These are phyloP conservation scores for Naganishia sp. DNA, from an alignment of 1,284 basidiomycete genomes.

Conservation along the genomic window DNA sequence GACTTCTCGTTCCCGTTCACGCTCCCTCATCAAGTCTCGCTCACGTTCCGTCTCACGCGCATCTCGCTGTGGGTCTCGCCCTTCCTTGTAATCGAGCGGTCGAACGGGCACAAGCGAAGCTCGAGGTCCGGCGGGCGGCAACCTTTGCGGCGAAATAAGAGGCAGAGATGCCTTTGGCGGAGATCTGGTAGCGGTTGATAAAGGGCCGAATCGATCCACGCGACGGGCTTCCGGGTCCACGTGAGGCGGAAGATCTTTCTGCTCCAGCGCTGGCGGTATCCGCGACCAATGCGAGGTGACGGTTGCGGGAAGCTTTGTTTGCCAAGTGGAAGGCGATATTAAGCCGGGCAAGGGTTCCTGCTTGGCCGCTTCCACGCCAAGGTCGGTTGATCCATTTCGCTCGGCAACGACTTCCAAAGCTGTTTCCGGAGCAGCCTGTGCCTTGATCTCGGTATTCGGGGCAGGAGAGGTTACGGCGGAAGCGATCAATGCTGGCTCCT, in stretches of 20 bases:
- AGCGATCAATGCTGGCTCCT: no score
- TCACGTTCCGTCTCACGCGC: constrained; percentile 53
- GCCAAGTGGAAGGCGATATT: constrained; percentile 8
- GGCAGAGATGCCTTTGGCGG: not conserved
- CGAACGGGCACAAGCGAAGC: constrained; percentile 16
- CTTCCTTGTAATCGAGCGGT: constrained; percentile 1
- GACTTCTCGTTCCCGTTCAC: constrained; percentile 58
- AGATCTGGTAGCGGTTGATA: not conserved
- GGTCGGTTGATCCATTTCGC: not conserved
- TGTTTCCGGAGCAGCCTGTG: not conserved
- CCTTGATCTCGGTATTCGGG: no score
- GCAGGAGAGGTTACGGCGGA: no score
- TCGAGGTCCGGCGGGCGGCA: constrained; percentile 28
- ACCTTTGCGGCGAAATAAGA: constrained; percentile 15
- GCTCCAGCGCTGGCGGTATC: constrained; percentile 28
- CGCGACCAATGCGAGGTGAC: constrained; percentile 13
- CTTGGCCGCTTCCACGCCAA: not conserved
- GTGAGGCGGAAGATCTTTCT: constrained; percentile 29
- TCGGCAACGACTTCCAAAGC: not conserved
- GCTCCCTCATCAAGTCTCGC: constrained; percentile 50
- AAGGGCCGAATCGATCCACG: constrained; percentile 9
- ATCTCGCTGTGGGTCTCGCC: constrained; percentile 2
- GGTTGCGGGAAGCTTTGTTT: not conserved
- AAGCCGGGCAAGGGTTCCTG: not conserved
- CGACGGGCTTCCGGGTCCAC: constrained; percentile 25